These are phyloP conservation scores for Lagerstroemia speciosa DNA, from an alignment of 345 rosid species.

Conservation along the genomic window DNA sequence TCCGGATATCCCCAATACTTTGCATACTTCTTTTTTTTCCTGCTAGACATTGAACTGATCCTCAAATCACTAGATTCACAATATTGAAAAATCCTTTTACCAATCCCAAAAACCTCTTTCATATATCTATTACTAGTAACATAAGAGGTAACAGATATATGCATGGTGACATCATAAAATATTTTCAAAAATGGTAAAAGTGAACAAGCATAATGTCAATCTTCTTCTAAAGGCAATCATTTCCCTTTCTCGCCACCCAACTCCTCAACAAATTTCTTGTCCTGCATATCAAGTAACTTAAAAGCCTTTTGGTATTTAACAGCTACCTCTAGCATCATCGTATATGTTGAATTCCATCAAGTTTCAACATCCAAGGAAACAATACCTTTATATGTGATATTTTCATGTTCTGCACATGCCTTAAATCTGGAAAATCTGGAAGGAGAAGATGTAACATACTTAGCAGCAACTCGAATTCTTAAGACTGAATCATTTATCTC, in stretches of 20 bases:
- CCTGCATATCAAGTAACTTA: neutral
- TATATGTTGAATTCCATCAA: neutral
- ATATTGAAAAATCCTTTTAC: neutral
- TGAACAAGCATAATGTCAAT: neutral
- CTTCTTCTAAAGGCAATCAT: no score
- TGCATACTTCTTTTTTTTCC: neutral
- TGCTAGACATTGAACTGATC: neutral
- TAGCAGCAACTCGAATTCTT: neutral
- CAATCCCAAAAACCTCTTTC: neutral
- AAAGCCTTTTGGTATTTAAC: no score
- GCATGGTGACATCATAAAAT: no score
- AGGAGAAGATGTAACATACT: slow-evolving; percentile 4
- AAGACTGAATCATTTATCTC: neutral
- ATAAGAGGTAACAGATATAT: no score
- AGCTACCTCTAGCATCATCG: neutral
- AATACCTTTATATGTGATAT: neutral
- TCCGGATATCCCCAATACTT: neutral
- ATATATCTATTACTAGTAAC: no score
- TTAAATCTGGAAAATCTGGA: neutral
- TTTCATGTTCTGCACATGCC: neutral
- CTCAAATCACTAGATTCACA: neutral
- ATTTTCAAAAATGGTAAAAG: neutral
- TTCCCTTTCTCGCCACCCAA: no score
- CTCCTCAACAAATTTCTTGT: no score
- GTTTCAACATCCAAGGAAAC: neutral